Conservation (phyloP, 1,284 basidiomycete genomes). For the Naganishia liquefaciens region DNA sequence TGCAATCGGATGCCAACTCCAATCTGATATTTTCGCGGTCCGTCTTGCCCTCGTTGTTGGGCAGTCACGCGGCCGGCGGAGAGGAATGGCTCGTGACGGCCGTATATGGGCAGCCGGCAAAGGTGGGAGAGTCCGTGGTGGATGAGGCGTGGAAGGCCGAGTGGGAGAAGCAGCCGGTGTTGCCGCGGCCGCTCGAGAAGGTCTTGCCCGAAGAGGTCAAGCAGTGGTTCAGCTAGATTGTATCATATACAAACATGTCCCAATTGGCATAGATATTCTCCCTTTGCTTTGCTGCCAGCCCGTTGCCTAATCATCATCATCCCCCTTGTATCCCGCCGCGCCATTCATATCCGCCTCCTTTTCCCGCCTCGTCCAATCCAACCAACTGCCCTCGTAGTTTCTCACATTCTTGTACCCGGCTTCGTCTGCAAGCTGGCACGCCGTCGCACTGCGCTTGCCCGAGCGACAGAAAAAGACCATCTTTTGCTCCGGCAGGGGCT, state of each 20-base stretch:
- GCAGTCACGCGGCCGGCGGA: conserved; percentile 56
- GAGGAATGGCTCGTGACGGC: conserved; percentile 66
- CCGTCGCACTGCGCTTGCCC: conserved; percentile 79
- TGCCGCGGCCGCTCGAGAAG: conserved; percentile 36
- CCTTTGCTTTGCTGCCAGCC: background rate
- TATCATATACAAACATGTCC: background rate
- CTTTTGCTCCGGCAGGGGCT: conserved; percentile 74
- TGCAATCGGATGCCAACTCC: conserved; percentile 71
- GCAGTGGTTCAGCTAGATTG: background rate
- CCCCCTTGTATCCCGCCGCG: conserved; percentile 40
- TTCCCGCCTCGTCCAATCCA: conserved; percentile 78
- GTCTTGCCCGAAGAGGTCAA: background rate
- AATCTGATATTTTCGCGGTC: conserved; percentile 70
- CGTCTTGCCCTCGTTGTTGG: conserved; percentile 66
- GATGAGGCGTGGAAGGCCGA: conserved; percentile 41
- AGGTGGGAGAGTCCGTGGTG: conserved; percentile 42
- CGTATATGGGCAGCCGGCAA: conserved; percentile 65
- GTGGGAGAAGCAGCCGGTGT: conserved; percentile 44
- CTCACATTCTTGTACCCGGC: conserved; percentile 81
- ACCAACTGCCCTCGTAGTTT: conserved; percentile 90
- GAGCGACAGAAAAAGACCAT: conserved; percentile 93
- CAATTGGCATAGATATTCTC: background rate
- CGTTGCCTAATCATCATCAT: conserved; percentile 46
- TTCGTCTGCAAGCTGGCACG: conserved; percentile 77
- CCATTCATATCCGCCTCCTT: conserved; percentile 37